Percentiles rank a stretch among this genome's conserved stretches.
Conservation (phyloP, 139 green algal species). For the Ulvella scutata region DNA sequence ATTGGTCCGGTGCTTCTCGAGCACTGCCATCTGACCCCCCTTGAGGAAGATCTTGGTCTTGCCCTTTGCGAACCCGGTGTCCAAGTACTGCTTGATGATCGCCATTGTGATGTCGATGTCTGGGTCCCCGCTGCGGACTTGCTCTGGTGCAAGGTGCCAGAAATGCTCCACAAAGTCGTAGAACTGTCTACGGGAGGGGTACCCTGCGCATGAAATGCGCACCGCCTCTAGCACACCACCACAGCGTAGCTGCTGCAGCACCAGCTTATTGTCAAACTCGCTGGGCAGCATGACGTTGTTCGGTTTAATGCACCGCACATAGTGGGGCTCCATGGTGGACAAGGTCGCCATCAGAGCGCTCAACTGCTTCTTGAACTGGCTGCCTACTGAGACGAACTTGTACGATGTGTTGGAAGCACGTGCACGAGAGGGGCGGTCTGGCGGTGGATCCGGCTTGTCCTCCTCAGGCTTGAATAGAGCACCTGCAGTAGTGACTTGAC, state of each 20-base stretch:
- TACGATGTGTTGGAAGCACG: conserved; percentile 24
- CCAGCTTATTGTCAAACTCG: conserved; percentile 80
- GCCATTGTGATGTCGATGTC: conserved; percentile 33
- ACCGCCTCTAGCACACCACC: conserved; percentile 97
- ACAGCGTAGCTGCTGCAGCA: conserved; percentile 94
- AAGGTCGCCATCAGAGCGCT: conserved; percentile 83
- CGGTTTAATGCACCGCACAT: conserved; percentile 99
- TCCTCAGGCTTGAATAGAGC: background rate
- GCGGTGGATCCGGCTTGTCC: background rate
- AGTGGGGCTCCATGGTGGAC: conserved; percentile 85
- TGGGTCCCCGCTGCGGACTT: conserved; percentile 22
- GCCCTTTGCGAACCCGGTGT: background rate
- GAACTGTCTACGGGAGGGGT: conserved; percentile 73
- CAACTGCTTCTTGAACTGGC: conserved; percentile 93
- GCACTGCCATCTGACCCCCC: conserved; percentile 76
- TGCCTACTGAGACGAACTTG: conserved; percentile 79
- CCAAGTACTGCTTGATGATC: conserved; percentile 1
- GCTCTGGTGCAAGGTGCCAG: conserved; percentile 57
- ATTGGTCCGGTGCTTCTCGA: conserved; percentile 83
- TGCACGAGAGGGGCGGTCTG: background rate
- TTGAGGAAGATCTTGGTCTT: conserved; percentile 21
- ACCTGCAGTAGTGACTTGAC: too few species aligned
- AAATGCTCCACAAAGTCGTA: conserved; percentile 92
- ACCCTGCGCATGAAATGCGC: conserved; percentile 89
- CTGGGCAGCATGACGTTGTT: conserved; percentile 64